Evolutionary conservation across 2,329 filamentous ascomycete genomes (phyloP).

Genomic region (Harringtonia lauricola): DNA sequence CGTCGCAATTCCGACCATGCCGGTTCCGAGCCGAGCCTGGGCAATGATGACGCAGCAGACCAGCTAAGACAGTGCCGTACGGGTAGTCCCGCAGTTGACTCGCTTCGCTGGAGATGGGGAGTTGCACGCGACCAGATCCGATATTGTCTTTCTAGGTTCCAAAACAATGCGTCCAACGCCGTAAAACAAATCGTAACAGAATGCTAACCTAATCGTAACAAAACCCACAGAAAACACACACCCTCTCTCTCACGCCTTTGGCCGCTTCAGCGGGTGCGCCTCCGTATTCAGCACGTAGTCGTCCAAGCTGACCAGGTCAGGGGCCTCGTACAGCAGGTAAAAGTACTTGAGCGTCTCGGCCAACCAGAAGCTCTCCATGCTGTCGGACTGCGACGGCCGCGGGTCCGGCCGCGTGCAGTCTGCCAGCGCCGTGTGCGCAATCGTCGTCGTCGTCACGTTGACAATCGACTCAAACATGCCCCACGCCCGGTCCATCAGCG

Average conservation of each 20-base stretch:
- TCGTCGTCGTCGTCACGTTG: constrained; percentile 28
- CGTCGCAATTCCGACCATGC: too few relatives aligned
- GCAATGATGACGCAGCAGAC: too few relatives aligned
- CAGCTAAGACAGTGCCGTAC: too few relatives aligned
- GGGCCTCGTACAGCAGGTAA: constrained; percentile 59
- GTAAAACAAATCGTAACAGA: too few relatives aligned
- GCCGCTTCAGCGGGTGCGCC: constrained; percentile 30
- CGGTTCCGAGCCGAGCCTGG: too few relatives aligned
- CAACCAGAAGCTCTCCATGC: constrained; percentile 51
- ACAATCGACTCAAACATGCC: constrained; percentile 34
- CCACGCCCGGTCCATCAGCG: constrained; percentile 34
- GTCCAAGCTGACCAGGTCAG: constrained; percentile 53
- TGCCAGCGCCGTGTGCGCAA: constrained; percentile 34
- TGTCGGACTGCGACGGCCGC: constrained; percentile 1
- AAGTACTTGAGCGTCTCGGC: constrained; percentile 73
- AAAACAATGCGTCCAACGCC: too few relatives aligned
- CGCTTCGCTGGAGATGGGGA: too few relatives aligned
- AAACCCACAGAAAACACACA: too few relatives aligned
- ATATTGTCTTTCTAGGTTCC: too few relatives aligned
- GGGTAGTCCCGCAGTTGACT: too few relatives aligned
- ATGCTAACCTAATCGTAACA: too few relatives aligned
- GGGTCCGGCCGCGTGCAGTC: constrained; percentile 7
- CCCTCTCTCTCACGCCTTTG: not conserved
- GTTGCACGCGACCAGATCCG: too few relatives aligned
- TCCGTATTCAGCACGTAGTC: constrained; percentile 57